These are phyloP conservation scores for Schizophyllum commune DNA, from an alignment of 1,284 basidiomycete species.

Conservation along the genomic window DNA sequence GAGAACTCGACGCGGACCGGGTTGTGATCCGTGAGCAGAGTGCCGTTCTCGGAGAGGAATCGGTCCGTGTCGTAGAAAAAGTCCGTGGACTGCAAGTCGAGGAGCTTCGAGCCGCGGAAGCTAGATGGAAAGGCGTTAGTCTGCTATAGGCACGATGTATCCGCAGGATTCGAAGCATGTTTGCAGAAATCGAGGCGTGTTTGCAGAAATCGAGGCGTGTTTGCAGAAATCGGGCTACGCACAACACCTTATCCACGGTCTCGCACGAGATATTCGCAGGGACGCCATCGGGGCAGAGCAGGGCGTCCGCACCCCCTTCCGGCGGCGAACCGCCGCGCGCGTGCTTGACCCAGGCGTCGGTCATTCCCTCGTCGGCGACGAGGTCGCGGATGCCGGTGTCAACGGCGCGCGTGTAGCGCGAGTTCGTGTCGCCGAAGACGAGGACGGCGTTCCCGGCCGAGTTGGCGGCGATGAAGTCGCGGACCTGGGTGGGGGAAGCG, in stretches of 20 bases:
- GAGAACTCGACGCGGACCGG: conserved; percentile 22
- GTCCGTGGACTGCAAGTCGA: conserved; percentile 18
- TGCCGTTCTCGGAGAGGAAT: conserved; percentile 23
- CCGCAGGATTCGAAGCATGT: no score
- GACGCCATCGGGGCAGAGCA: conserved; percentile 21
- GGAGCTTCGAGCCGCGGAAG: conserved; percentile 1
- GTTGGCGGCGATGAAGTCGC: conserved; percentile 8
- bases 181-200: no score
- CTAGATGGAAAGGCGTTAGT: no score
- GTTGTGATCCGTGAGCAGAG: conserved; percentile 29
- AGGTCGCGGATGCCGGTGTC: conserved; percentile 14
- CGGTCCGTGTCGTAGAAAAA: conserved; percentile 25
- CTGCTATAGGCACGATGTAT: no score
- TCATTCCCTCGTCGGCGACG: conserved; percentile 3
- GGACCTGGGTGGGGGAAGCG: neutral
- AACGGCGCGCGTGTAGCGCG: conserved; percentile 24
- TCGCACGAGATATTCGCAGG: conserved; percentile 24
- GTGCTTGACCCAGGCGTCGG: conserved; percentile 19
- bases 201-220: no score
- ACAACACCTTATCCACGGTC: conserved; percentile 30
- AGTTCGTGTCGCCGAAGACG: conserved; percentile 31
- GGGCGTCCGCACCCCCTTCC: conserved; percentile 16
- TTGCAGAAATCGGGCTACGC: no score
- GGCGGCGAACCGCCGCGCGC: conserved; percentile 17
- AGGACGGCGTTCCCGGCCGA: conserved; percentile 27